Percentiles rank a stretch among this genome's conserved stretches.
Evolutionary conservation across 139 green algal genomes (phyloP).

Genomic region (Chlorella sp.): DNA sequence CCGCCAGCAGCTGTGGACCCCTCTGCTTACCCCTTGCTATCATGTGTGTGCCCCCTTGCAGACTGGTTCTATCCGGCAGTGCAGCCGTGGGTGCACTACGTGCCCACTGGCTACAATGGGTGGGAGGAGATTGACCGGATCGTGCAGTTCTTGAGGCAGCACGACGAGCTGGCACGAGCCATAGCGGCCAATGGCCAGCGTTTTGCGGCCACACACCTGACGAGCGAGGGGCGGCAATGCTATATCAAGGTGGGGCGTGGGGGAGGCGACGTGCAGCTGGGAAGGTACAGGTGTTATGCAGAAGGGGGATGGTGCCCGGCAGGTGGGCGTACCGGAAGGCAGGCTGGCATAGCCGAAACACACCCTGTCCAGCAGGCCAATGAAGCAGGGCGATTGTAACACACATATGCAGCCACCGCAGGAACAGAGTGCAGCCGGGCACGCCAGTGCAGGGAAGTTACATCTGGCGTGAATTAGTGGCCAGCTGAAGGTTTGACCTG

Average conservation of each 20-base stretch:
- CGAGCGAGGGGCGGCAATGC: neutral
- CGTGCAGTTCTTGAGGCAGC: neutral
- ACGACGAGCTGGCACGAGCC: neutral
- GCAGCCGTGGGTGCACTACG: slow-evolving; percentile 6
- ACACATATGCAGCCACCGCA: too few relatives aligned
- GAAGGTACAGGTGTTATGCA: too few relatives aligned
- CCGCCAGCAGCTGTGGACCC: neutral
- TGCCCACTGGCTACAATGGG: neutral
- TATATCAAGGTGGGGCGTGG: neutral
- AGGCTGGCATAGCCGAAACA: too few relatives aligned
- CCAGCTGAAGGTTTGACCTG: too few relatives aligned
- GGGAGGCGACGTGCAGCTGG: neutral
- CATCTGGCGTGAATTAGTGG: too few relatives aligned
- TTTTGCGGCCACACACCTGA: slow-evolving; percentile 5
- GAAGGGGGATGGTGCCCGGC: too few relatives aligned
- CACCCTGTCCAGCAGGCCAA: too few relatives aligned
- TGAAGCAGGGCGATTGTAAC: too few relatives aligned
- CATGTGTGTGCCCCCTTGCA: neutral
- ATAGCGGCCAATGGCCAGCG: neutral
- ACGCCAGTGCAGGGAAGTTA: too few relatives aligned
- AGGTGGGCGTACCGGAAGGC: too few relatives aligned
- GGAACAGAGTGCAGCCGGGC: too few relatives aligned
- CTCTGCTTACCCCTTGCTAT: neutral
- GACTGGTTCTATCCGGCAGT: neutral
- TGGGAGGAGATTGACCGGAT: neutral